Evolutionary conservation across 116 monocot genomes (phyloP).

Genomic region (Papilionanthe hybrid): DNA sequence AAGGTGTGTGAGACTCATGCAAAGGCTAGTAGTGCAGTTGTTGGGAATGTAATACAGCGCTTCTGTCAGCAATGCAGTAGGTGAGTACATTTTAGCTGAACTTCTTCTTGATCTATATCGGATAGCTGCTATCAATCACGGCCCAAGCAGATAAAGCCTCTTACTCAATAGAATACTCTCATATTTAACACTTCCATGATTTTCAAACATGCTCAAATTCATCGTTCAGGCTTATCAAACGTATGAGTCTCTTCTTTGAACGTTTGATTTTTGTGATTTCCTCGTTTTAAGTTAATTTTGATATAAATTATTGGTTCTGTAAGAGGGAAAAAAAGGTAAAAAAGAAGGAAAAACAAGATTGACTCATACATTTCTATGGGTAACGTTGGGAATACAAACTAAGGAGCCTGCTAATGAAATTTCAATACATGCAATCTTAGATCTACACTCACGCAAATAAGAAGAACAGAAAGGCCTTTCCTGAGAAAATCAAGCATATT

Average conservation of each 20-base stretch:
- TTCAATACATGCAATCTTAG: neutral
- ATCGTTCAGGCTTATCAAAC: neutral
- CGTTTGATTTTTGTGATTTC: neutral
- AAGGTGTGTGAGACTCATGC: constrained; percentile 95
- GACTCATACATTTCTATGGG: neutral
- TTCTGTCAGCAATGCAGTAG: constrained; percentile 99
- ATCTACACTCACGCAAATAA: neutral
- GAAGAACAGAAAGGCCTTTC: neutral
- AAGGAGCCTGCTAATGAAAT: neutral
- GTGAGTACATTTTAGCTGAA: constrained; percentile 20
- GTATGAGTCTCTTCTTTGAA: neutral
- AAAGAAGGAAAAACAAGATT: no score
- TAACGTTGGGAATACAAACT: no score
- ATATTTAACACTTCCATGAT: neutral
- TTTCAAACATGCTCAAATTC: no score
- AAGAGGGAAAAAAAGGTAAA: neutral
- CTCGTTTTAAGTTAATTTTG: neutral
- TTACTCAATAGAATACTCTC: neutral
- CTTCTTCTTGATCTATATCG: neutral
- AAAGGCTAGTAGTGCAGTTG: constrained; percentile 63
- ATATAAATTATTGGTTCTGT: neutral
- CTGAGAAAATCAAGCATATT: neutral
- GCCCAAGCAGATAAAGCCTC: neutral
- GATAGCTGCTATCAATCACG: neutral
- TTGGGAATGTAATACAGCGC: constrained; percentile 64